A percentile compares a stretch with the other conserved stretches of the same genome.
phyloP scores from a whole-genome alignment of 2,329 filamentous ascomycete genomes.

The Pochonia chlamydosporia region DNA sequence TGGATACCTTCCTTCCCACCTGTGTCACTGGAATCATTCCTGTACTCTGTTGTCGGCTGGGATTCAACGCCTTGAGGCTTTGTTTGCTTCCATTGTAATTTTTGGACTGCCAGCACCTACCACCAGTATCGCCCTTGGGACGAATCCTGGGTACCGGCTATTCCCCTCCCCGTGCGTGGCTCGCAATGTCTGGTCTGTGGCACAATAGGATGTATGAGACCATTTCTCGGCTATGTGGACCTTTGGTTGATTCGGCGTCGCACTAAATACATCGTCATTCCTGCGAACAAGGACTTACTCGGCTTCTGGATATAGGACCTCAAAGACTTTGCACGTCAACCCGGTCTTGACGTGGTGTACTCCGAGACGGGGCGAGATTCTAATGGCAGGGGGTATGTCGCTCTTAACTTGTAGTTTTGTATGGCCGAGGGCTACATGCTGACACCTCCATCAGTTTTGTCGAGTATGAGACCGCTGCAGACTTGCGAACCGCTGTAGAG shows the following conservation, averaged over 20 bases:
- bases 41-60: constrained; percentile 15
- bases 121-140: constrained; percentile 6
- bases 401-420: not conserved
- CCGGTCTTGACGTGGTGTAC: constrained; percentile 95
- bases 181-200: constrained; percentile 5
- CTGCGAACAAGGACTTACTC: constrained; percentile 72
- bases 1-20: constrained; percentile 25
- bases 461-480: constrained; percentile 89
- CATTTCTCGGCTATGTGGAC: constrained; percentile 29
- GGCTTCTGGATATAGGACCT: constrained; percentile 86
- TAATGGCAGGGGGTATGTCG: constrained; percentile 80
- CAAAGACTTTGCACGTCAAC: constrained; percentile 98
- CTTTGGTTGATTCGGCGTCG: constrained; percentile 17
- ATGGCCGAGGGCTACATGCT: constrained; percentile 5
- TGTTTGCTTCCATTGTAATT: constrained; percentile 6
- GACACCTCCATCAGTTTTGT: constrained; percentile 64
- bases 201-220: constrained; percentile 25
- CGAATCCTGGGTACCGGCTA: constrained; percentile 2
- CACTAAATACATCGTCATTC: constrained; percentile 20
- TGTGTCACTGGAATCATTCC: constrained; percentile 25
- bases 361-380: constrained; percentile 91
- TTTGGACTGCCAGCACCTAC: constrained; percentile 20
- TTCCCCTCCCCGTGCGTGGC: constrained; percentile 11
- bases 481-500: constrained; percentile 86
- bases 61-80: constrained; percentile 13